phyloP scores from a whole-genome alignment of 345 rosid species.

The Gossypium sturtianum region DNA sequence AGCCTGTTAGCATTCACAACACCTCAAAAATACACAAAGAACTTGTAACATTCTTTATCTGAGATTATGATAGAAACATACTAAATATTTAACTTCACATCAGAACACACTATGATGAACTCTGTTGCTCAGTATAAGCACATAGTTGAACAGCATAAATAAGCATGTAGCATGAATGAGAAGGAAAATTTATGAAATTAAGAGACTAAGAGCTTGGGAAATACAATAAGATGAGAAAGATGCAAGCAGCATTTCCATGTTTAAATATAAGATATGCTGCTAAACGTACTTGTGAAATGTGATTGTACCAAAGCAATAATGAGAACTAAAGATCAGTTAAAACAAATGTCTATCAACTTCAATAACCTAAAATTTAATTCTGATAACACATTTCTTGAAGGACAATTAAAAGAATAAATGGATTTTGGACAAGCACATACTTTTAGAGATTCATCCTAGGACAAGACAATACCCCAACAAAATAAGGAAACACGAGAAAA shows the following conservation, averaged over 20 bases:
- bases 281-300: neutral
- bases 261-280: neutral
- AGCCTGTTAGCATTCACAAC: neutral
- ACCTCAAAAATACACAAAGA: neutral
- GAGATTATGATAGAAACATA: neutral
- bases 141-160: neutral
- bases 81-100: neutral
- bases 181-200: neutral
- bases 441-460: neutral
- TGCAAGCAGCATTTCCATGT: neutral
- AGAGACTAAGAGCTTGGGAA: neutral
- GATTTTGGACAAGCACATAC: neutral
- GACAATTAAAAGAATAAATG: neutral
- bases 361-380: neutral
- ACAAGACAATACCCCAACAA: neutral
- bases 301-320: neutral
- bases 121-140: neutral
- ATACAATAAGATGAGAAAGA: neutral
- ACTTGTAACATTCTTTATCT: neutral
- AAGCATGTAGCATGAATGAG: neutral
- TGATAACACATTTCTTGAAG: neutral
- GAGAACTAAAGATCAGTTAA: neutral
- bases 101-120: neutral
- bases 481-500: neutral
- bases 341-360: neutral